These are phyloP conservation scores for Gynandropsis gynandra DNA, from an alignment of 345 rosid genomes.

Conservation along the genomic window DNA sequence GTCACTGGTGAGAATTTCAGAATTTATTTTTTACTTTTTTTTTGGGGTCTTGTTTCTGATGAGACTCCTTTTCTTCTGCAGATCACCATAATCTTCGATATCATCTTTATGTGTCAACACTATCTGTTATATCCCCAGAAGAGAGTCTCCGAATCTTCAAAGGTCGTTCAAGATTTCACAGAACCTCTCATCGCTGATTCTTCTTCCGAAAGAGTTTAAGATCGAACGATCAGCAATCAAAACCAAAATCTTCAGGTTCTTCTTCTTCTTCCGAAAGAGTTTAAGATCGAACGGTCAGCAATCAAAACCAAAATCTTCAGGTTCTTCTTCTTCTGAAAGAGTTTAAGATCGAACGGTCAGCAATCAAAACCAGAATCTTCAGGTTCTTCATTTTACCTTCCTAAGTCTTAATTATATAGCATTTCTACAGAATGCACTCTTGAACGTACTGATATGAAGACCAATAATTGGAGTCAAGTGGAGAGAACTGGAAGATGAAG, in stretches of 20 bases:
- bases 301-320: conserved; percentile 9
- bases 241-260: conserved; percentile 3
- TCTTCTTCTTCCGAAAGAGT: conserved; percentile 36
- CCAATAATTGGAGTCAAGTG: too few species aligned
- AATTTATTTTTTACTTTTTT: not conserved
- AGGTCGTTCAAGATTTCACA: conserved; percentile 28
- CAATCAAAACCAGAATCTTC: conserved; percentile 10
- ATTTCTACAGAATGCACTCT: too few species aligned
- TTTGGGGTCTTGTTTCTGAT: conserved; percentile 7
- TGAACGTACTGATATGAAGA: too few species aligned
- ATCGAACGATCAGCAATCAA: not conserved
- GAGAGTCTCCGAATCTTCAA: conserved; percentile 21
- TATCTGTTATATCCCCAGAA: conserved; percentile 58
- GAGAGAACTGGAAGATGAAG: too few species aligned
- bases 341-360: conserved; percentile 23
- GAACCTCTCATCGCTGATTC: conserved; percentile 56
- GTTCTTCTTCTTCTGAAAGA: conserved; percentile 28
- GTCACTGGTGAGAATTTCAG: conserved; percentile 49
- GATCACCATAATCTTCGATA: conserved; percentile 69
- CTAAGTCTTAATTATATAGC: conserved; percentile 14
- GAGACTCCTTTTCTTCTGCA: conserved; percentile 26
- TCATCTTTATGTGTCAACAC: conserved; percentile 85
- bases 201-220: conserved; percentile 42
- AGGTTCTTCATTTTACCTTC: conserved; percentile 13
- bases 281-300: conserved; percentile 14